These are phyloP conservation scores for Durusdinium trenchii DNA, from an alignment of 73 alveolate genomes.

Conservation along the genomic window DNA sequence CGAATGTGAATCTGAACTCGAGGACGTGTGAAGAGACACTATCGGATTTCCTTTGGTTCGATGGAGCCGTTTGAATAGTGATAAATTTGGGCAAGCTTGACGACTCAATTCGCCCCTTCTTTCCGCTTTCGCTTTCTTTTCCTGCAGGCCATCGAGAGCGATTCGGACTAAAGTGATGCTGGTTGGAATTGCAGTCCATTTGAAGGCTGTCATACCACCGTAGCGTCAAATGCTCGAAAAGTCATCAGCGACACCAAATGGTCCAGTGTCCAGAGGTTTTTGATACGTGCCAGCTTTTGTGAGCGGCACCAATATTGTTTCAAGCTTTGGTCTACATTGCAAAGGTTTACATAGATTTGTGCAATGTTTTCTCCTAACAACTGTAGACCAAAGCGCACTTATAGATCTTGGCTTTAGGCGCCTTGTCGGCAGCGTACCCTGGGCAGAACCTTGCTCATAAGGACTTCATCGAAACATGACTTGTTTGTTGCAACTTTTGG, in stretches of 20 bases:
- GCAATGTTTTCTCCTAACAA: not conserved
- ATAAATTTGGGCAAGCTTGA: too few relatives aligned
- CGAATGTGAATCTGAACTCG: too few relatives aligned
- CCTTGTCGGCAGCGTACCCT: constrained; percentile 44
- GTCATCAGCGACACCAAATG: too few relatives aligned
- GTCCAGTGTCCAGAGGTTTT: too few relatives aligned
- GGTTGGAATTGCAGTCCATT: not conserved
- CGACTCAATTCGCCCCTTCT: too few relatives aligned
- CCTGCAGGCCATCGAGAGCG: constrained; percentile 58
- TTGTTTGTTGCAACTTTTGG: not conserved
- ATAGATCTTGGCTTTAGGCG: constrained; percentile 43
- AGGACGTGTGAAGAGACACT: too few relatives aligned
- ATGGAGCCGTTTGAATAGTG: too few relatives aligned
- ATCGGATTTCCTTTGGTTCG: too few relatives aligned
- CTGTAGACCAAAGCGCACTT: constrained; percentile 23
- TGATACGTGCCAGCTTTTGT: too few relatives aligned
- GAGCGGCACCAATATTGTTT: constrained; percentile 57
- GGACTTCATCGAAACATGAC: not conserved
- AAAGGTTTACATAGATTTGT: not conserved
- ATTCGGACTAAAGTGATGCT: not conserved
- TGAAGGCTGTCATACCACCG: too few relatives aligned
- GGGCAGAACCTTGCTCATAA: not conserved
- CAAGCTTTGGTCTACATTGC: constrained; percentile 32
- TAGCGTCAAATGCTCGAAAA: too few relatives aligned
- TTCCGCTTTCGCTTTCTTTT: too few relatives aligned